phyloP scores from a whole-genome alignment of 257 asterid genomes.

The Solanum rostratum region DNA sequence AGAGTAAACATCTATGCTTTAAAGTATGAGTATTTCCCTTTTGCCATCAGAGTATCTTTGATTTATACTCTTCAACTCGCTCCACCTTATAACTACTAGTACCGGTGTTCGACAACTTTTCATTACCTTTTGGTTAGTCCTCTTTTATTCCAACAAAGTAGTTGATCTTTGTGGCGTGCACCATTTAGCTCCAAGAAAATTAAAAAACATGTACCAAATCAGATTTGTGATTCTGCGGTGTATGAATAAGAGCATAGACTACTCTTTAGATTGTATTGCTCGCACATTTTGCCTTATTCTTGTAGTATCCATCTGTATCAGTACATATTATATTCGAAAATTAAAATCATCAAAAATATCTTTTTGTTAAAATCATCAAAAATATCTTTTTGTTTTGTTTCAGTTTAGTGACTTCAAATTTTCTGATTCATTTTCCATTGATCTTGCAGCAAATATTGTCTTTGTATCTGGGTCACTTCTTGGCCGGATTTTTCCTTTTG shows the following conservation, averaged over 20 bases:
- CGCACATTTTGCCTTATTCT: not conserved
- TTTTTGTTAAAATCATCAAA: not conserved
- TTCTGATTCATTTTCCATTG: not conserved
- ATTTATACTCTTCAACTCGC: not conserved
- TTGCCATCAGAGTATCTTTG: no score
- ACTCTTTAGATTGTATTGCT: not conserved
- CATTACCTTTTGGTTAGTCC: not conserved
- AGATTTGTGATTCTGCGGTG: not conserved
- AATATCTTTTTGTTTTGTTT: not conserved
- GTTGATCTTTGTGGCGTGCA: not conserved
- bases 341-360: not conserved
- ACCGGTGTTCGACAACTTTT: not conserved
- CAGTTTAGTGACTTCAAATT: not conserved
- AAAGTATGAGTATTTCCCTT: no score
- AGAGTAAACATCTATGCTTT: no score
- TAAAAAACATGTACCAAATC: not conserved
- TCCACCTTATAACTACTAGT: not conserved
- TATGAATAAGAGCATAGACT: not conserved
- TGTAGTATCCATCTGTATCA: not conserved
- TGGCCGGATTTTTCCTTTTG: constrained; percentile 70
- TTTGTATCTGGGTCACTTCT: constrained; percentile 69
- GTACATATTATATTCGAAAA: not conserved
- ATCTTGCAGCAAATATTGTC: constrained; percentile 60
- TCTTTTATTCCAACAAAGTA: not conserved
- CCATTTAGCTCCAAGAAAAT: not conserved